Evolutionary conservation across 495 filamentous ascomycete species (phyloP).

Genomic region (Trichoderma virens): DNA sequence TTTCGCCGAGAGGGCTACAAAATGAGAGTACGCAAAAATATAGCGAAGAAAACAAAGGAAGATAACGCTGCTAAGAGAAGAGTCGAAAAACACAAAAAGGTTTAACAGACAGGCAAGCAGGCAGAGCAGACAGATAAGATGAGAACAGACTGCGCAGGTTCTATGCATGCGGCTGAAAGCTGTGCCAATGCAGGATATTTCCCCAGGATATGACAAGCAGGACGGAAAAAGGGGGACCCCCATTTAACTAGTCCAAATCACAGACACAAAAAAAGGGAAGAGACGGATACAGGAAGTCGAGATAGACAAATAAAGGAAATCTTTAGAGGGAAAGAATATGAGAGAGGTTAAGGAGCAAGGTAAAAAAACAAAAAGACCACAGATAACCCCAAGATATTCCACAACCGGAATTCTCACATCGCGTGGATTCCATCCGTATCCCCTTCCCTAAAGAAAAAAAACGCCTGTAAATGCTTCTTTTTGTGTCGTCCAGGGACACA

Average conservation of each 20-base stretch:
- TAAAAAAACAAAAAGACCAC: neutral
- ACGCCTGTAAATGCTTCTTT: slow-evolving; percentile 26
- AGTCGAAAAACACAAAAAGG: neutral
- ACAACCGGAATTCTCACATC: neutral
- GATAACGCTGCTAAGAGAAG: neutral
- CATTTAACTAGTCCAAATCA: no score
- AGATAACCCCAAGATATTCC: neutral
- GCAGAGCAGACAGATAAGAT: no score
- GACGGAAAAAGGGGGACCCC: neutral
- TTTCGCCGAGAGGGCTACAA: no score
- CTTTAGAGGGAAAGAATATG: neutral
- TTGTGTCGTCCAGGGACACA: slow-evolving; percentile 12
- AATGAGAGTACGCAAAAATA: neutral
- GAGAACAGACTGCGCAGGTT: neutral
- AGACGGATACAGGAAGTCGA: neutral
- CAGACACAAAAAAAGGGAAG: no score
- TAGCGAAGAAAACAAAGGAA: neutral
- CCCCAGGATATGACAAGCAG: neutral
- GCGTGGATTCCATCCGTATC: neutral
- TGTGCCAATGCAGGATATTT: neutral
- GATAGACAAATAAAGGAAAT: neutral
- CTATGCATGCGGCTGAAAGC: slow-evolving; percentile 1
- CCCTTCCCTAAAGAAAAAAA: slow-evolving; percentile 4
- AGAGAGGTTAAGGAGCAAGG: neutral
- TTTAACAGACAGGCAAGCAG: neutral